Base-by-base conservation (phyloP, 805 yeast genomes). In the Metschnikowia peoriensis region DNA sequence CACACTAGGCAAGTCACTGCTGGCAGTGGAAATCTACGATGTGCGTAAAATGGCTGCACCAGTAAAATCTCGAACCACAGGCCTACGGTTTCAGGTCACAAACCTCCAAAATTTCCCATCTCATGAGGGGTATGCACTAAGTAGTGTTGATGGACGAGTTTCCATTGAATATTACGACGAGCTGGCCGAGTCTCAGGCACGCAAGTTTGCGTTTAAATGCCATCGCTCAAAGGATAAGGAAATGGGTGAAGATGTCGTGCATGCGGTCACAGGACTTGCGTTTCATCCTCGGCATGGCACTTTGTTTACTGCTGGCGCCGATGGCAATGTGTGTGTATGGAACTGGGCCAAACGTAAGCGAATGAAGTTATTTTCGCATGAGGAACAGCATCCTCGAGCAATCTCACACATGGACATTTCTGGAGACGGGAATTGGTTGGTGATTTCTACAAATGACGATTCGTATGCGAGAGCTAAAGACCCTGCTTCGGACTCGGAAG, bases 81-180 rank as follows among this genome's bases (percentile, higher is more conserved):
- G 92, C 0, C 72, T 89, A 48, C 82, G 82, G 59, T 82, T 81
- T 61, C 91, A 87, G 66, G 81, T 85, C 1, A 72, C 84, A 44
- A 79, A 79, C 27, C 60, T 88, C 37, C 75, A 73, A 56, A 70
- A 83, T 38, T 76, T 83, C 58, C 86, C 88, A 0, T 69, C 75
- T 50, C 67, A 65, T 10, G 65, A 70, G 57, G 94, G 86, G 7
- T 85, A 80, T 64, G 89, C 85, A 0, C 77, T 84, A 34, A 75
- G 89, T 28, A 84, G 93, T 1, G 75, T 89, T n/a, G 96, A 89
- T 61, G 96, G 96, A 0, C 72, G 96, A 29, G 90, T 87, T 1
- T 84, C 91, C 0, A 80, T 89, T 28, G 93, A 89, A 55, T 84
- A 76, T 60, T 80, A 85, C 49, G 81, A 83, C 50, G 78, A 81